Conservation (phyloP, 139 green algal genomes). For the Monoraphidium neglectum region DNA sequence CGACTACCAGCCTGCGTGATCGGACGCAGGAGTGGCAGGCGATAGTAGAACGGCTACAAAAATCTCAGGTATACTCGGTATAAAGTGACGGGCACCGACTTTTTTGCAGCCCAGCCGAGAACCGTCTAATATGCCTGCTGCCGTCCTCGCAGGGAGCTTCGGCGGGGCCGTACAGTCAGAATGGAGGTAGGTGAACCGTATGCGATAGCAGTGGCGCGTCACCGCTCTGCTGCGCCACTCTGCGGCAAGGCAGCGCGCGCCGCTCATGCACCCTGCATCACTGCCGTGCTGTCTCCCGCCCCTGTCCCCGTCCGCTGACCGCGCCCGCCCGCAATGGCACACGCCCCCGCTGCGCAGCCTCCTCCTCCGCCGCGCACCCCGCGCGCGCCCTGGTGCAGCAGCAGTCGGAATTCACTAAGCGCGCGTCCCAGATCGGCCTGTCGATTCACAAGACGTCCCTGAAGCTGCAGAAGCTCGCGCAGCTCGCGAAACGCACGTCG, state of each 20-base stretch:
- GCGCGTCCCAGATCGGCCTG: conserved; percentile 85
- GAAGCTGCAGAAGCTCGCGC: conserved; percentile 91
- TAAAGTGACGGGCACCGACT: background rate
- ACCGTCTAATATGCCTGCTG: background rate
- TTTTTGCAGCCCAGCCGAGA: background rate
- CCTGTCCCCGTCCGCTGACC: too few species aligned
- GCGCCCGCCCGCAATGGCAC: background rate
- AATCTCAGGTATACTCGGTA: conserved; percentile 31
- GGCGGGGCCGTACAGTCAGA: background rate
- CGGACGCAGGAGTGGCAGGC: conserved; percentile 63
- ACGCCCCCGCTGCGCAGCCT: background rate
- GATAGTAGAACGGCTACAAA: conserved; percentile 53
- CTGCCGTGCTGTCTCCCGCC: background rate
- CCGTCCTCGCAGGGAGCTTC: background rate
- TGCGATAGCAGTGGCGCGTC: background rate
- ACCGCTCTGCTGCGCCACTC: too few species aligned
- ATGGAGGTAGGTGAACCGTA: background rate
- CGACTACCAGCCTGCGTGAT: conserved; percentile 39
- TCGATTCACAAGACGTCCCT: conserved; percentile 92
- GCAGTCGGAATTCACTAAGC: conserved; percentile 84
- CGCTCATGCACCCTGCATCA: background rate
- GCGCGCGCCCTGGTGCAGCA: conserved; percentile 32
- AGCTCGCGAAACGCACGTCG: conserved; percentile 94
- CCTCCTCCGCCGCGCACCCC: background rate
- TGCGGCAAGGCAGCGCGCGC: too few species aligned